A percentile compares a stretch with the other conserved stretches of the same genome.
These are phyloP conservation scores for Puccinia novopanici DNA, from an alignment of 1,284 basidiomycete species.

Conservation along the genomic window DNA sequence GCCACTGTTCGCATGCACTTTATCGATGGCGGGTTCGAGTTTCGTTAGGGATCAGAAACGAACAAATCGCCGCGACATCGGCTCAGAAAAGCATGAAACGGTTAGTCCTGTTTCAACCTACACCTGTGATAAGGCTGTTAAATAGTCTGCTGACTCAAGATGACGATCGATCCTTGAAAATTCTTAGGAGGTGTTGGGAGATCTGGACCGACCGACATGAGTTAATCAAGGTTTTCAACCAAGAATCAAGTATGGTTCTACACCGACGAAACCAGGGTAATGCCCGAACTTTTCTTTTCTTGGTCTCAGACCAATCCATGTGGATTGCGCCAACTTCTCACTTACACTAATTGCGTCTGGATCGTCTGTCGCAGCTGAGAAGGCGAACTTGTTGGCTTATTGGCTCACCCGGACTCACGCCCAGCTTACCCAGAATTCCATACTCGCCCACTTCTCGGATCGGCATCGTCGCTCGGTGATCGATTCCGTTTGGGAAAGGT, in stretches of 20 bases:
- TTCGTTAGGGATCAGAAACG: background rate
- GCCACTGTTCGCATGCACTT: background rate
- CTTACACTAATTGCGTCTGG: background rate
- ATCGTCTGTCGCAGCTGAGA: background rate
- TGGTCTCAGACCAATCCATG: background rate
- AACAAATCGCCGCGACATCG: background rate
- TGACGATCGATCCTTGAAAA: background rate
- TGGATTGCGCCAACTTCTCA: background rate
- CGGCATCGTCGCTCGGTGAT: background rate
- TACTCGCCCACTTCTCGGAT: background rate
- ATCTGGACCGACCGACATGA: background rate
- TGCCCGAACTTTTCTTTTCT: background rate
- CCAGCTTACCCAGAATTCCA: background rate
- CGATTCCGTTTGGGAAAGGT: background rate
- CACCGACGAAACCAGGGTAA: background rate
- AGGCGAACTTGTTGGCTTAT: background rate
- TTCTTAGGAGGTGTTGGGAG: constrained; percentile 2
- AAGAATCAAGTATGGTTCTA: constrained; percentile 2
- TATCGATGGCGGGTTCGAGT: background rate
- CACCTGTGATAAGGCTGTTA: background rate
- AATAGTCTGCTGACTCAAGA: background rate
- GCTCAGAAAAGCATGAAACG: background rate
- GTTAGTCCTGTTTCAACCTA: background rate
- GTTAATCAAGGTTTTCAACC: background rate
- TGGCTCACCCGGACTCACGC: background rate